Percentiles rank a stretch among this genome's conserved stretches.
Evolutionary conservation across 306 rosid genomes (phyloP).

Genomic region (Argentina anserina): DNA sequence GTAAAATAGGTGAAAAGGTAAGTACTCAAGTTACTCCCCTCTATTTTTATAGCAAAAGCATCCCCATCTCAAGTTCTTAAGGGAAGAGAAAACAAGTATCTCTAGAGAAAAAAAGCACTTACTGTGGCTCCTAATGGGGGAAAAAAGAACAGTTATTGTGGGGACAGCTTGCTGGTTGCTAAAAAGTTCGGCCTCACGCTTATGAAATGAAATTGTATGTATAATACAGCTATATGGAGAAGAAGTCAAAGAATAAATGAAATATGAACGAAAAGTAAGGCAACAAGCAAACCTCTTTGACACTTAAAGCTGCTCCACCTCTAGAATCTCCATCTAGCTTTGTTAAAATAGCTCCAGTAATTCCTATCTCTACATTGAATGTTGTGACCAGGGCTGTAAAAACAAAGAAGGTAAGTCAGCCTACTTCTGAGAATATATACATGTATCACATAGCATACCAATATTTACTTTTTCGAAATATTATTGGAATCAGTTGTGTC

Average conservation of each 20-base stretch:
- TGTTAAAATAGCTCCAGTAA: conserved; percentile 96
- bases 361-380: conserved; percentile 95
- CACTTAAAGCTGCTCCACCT: conserved; percentile 99
- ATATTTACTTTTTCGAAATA: background rate
- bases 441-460: background rate
- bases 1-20: background rate
- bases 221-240: background rate
- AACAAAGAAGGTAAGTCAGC: conserved; percentile 17
- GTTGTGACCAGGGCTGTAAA: conserved; percentile 83
- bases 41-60: background rate
- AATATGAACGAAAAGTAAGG: background rate
- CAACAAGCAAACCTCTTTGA: conserved; percentile 66
- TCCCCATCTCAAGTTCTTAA: background rate
- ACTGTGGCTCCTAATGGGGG: background rate
- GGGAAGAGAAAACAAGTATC: conserved; percentile 4
- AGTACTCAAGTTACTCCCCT: background rate
- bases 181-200: background rate
- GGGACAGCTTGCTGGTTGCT: background rate
- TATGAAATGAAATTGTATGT: background rate
- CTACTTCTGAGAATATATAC: background rate
- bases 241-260: background rate
- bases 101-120: background rate
- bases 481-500: background rate
- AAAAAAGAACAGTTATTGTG: too few relatives aligned
- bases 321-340: conserved; percentile 99